Evolutionary conservation across 2,329 filamentous ascomycete genomes (phyloP).

Genomic region (Penicillium sp.): DNA sequence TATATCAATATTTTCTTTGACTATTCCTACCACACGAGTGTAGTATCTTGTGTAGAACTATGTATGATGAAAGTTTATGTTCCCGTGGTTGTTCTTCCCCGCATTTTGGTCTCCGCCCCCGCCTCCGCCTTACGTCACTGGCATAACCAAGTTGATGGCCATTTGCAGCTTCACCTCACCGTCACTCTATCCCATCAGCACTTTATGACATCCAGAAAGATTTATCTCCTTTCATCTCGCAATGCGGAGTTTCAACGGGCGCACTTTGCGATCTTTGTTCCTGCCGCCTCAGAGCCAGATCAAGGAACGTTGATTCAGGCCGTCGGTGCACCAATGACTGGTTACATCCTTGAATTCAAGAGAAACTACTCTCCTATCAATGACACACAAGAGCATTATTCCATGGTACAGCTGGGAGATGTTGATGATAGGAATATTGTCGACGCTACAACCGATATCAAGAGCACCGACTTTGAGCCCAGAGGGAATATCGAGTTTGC

Average conservation of each 20-base stretch:
- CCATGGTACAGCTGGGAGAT: slow-evolving; percentile 25
- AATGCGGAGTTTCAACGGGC: slow-evolving; percentile 28
- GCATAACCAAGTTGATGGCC: not conserved
- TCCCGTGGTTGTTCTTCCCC: not conserved
- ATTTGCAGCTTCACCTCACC: not conserved
- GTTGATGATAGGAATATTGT: slow-evolving; percentile 27
- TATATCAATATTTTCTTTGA: no score
- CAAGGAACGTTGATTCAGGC: slow-evolving; percentile 37
- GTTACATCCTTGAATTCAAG: slow-evolving; percentile 37
- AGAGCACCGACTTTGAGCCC: slow-evolving; percentile 24
- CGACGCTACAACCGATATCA: slow-evolving; percentile 11
- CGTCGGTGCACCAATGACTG: slow-evolving; percentile 37
- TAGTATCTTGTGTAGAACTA: no score
- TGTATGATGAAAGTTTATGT: no score
- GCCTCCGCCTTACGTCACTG: not conserved
- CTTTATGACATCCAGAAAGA: slow-evolving; percentile 25
- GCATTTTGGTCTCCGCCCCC: not conserved
- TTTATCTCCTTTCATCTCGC: slow-evolving; percentile 32
- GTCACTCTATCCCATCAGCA: not conserved
- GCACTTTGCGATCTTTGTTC: slow-evolving; percentile 38
- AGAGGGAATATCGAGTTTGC: slow-evolving; percentile 30
- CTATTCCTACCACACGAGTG: no score
- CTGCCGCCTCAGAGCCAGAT: slow-evolving; percentile 17
- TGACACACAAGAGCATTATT: slow-evolving; percentile 13
- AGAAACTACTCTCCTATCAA: slow-evolving; percentile 26